Evolutionary conservation across 139 green algal species (phyloP), one percentile per base, ranked within the genome.

Genomic region (Chlorella sp.): DNA sequence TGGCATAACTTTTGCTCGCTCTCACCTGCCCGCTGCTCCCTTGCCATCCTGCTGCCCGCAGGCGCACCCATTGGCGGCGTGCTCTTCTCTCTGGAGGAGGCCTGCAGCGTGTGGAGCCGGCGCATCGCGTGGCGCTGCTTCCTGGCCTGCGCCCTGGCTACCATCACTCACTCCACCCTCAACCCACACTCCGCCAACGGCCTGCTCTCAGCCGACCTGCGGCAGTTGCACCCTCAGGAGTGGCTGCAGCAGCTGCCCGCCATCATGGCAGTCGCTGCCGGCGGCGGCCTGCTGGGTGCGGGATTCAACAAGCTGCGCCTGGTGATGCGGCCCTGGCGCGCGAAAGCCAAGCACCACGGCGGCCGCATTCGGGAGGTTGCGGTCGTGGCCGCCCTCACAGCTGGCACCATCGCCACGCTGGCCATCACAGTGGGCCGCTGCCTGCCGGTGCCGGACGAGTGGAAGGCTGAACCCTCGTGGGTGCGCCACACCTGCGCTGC

Each of bases 81-180:
- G 75, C 89, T 98, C 64, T 98, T 98, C 79, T 87, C 87, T 36
- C 94, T 98, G 89, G 96, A 99, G 90, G 96, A 99, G 79, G 94
- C 93, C 4, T 91, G 85, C 81, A 91, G 87, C 13, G 93, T 91
- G 74, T 96, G 93, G 94, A 91, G 74, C 32, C 91, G 92, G 30
- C 96, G 60, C 56, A 67, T 82, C 55, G 76, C 76, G 0, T 72
- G 60, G 76, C 57, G 76, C 76, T 82, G 76, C 76, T 82, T 82
- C 36, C 26, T 82, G 1, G 34, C 36, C 76, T 62, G 57, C 57
- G 38, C 38, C 15, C 21, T 72, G 1, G 76, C 76, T 3, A 39
- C 62, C 20, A 17, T 72, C 60, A 47, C 60, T 0, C 76, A 82
- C 60, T 57, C 76, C 23, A 63, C 71, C n/a, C 36, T 62, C 25